Percentiles rank a stretch among this genome's conserved stretches.
phyloP scores from a whole-genome alignment of 768 basidiomycete species.

The Auriscalpium vulgare region DNA sequence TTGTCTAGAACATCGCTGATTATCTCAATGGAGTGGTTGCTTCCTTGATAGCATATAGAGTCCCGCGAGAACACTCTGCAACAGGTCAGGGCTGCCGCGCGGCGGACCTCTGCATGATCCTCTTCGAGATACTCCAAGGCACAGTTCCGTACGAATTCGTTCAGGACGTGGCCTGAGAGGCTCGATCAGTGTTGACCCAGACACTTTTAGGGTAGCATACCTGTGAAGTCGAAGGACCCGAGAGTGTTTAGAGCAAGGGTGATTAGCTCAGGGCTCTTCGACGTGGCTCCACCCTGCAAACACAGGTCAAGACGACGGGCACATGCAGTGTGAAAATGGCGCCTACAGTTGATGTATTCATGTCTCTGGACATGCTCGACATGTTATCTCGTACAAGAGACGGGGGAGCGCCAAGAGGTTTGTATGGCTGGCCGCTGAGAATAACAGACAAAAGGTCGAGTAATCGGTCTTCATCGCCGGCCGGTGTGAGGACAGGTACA shows the following conservation, averaged over 20 bases:
- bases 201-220: conserved; percentile 30
- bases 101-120: conserved; percentile 79
- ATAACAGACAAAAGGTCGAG: conserved; percentile 78
- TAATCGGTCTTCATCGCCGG: conserved; percentile 58
- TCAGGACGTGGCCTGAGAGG: conserved; percentile 73
- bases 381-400: conserved; percentile 49
- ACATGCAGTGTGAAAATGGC: neutral
- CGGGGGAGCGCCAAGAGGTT: conserved; percentile 78
- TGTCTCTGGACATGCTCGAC: conserved; percentile 39
- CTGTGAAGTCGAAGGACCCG: conserved; percentile 91
- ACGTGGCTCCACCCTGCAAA: conserved; percentile 17
- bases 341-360: conserved; percentile 41
- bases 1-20: conserved; percentile 98
- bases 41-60: conserved; percentile 93
- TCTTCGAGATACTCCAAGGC: conserved; percentile 93
- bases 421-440: conserved; percentile 79
- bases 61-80: conserved; percentile 89
- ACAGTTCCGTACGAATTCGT: conserved; percentile 90
- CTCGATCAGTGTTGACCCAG: conserved; percentile 2
- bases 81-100: conserved; percentile 87
- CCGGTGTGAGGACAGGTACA: neutral
- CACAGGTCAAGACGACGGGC: neutral
- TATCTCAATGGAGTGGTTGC: conserved; percentile 92
- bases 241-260: conserved; percentile 82
- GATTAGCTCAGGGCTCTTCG: conserved; percentile 60